Percentiles rank a stretch among this genome's conserved stretches.
Conservation (phyloP, 805 yeast species). For the Candida stauntonica region DNA sequence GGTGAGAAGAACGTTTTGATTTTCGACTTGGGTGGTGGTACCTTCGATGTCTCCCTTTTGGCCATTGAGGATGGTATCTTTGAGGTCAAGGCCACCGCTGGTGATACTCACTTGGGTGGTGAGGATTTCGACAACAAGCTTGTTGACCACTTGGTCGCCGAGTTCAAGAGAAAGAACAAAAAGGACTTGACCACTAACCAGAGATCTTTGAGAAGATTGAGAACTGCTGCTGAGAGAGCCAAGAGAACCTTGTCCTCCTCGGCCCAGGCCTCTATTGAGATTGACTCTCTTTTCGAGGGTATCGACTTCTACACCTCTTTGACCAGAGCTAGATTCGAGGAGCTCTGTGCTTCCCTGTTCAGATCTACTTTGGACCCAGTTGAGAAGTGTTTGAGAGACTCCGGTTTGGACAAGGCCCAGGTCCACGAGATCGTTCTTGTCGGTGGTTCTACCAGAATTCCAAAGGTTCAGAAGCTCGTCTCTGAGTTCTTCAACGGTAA, state of each 20-base stretch:
- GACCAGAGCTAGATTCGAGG: constrained; percentile 98
- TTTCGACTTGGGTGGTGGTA: constrained; percentile 97
- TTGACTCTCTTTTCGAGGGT: constrained; percentile 93
- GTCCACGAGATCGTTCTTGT: constrained; percentile 91
- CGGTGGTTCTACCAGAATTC: constrained; percentile 98
- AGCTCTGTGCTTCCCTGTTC: constrained; percentile 89
- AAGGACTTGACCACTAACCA: constrained; percentile 88
- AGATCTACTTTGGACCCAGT: constrained; percentile 93
- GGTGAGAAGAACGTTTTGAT: constrained; percentile 85
- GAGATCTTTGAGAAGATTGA: constrained; percentile 95
- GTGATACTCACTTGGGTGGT: constrained; percentile 27
- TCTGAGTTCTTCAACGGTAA: constrained; percentile 97
- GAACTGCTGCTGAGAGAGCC: constrained; percentile 47
- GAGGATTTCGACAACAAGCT: constrained; percentile 52
- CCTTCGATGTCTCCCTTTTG: constrained; percentile 91
- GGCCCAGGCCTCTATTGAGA: constrained; percentile 91
- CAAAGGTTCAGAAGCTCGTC: constrained; percentile 92
- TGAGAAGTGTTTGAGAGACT: constrained; percentile 88
- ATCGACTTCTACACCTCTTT: constrained; percentile 92
- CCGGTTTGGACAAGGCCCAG: constrained; percentile 84
- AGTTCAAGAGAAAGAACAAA: constrained; percentile 96
- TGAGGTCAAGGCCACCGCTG: constrained; percentile 86
- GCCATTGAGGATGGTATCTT: constrained; percentile 94
- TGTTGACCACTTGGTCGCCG: constrained; percentile 86
- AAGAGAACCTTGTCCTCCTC: constrained; percentile 97